Percentiles rank a stretch among this genome's conserved stretches.
These are phyloP conservation scores for Pseudevernia furfuracea DNA, from an alignment of 495 filamentous ascomycete genomes.

Conservation along the genomic window DNA sequence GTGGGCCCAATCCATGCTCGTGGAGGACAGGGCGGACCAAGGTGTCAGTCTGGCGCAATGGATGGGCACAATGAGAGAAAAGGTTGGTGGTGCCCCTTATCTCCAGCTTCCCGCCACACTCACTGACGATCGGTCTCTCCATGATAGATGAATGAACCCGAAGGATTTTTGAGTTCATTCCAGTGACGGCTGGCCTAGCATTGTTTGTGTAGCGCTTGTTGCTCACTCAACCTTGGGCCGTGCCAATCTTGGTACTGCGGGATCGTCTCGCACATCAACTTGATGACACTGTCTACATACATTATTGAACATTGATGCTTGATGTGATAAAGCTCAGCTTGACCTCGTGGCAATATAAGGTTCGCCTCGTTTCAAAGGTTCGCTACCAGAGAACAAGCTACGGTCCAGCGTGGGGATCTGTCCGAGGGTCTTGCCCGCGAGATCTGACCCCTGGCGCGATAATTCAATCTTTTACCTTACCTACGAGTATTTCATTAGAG, in stretches of 20 bases:
- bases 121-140: conserved; percentile 8
- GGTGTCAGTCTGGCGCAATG: conserved; percentile 86
- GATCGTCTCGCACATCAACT: background rate
- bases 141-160: conserved; percentile 21
- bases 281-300: background rate
- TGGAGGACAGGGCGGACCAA: conserved; percentile 93
- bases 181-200: background rate
- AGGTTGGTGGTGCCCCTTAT: conserved; percentile 61
- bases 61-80: conserved; percentile 87
- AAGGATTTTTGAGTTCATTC: conserved; percentile 24
- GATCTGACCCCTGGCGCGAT: background rate
- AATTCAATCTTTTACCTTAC: too few relatives aligned
- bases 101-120: background rate
- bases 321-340: background rate
- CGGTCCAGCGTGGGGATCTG: background rate
- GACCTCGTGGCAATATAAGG: conserved; percentile 3
- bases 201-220: background rate
- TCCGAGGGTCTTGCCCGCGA: background rate
- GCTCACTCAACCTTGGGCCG: background rate
- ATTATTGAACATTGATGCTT: background rate
- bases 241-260: background rate
- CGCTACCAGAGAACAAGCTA: background rate
- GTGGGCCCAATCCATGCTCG: conserved; percentile 92
- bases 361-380: background rate
- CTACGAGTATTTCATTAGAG: too few relatives aligned